Evolutionary conservation across 2,329 filamentous ascomycete genomes (phyloP), one percentile per base, ranked within the genome.

Genomic region (Annulohypoxylon truncatum): DNA sequence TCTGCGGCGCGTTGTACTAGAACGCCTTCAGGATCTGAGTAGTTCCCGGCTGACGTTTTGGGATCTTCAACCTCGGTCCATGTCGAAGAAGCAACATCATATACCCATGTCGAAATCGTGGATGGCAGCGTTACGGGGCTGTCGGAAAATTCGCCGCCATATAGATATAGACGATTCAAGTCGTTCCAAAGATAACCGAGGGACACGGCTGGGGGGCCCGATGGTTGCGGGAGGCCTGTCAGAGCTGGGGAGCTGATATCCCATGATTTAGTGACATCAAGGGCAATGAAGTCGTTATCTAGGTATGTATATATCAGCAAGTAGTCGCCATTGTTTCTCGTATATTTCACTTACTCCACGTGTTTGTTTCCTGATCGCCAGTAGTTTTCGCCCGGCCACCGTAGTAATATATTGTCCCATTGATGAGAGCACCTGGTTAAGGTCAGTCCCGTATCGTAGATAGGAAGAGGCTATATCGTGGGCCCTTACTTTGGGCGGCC

Each of bases 171-270:
- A 10, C 87, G 88, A 57, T 89, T 82, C 73, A 88, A 88, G 47
- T 91, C 91, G 73, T 90, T 87, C 91, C 92, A 94, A 1, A 94
- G 83, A 69, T 90, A 90, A n/a, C 91, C 92, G 46, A 91, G 85
- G 0, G 91, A 86, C 10, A 94, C 86, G 3, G 89, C 84, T 1
- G 92, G 92, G 1, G 91, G 91, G 0, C 91, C 92, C 8, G 85
- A 87, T 0, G 90, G 90, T 66, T 84, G 83, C 18, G 89, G 81
- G 9, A 92, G 82, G 2, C 89, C 89, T 0, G 81, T 86, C 12
- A 93, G 73, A 1, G 86, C 80, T 8, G 92, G 91, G 0, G 86
- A 86, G 20, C 82, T 84, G 44, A 88, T 87, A 68, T 90, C 84
- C 90, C 91, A 94, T n/a, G 87, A 87, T 68, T 87, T 87, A 2